These are phyloP conservation scores for Phytopythium vexans DNA, from an alignment of 352 stramenopile genomes.

Conservation along the genomic window DNA sequence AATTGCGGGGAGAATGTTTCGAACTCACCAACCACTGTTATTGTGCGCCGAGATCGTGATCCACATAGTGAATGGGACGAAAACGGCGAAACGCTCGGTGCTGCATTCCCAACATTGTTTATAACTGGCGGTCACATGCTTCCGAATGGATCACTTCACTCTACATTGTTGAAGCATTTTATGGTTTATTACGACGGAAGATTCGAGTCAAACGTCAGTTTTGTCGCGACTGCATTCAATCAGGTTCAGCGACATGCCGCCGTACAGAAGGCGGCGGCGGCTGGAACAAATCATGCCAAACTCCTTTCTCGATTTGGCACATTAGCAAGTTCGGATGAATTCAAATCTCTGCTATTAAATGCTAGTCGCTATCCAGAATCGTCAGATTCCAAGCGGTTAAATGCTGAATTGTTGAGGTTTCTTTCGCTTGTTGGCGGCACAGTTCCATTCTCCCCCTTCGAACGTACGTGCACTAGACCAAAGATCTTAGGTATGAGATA, in stretches of 20 bases:
- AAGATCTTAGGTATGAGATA: constrained; percentile 17
- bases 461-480: constrained; percentile 10
- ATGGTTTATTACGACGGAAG: constrained; percentile 11
- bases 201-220: constrained; percentile 5
- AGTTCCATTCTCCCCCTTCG: constrained; percentile 24
- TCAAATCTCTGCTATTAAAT: constrained; percentile 2
- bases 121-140: constrained; percentile 1
- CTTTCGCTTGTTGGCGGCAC: constrained; percentile 10
- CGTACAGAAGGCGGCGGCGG: constrained; percentile 5
- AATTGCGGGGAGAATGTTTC: background rate
- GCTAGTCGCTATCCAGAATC: constrained; percentile 3
- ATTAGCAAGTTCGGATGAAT: background rate
- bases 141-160: background rate
- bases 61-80: constrained; percentile 10
- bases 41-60: background rate
- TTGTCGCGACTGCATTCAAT: constrained; percentile 9
- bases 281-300: background rate
- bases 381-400: constrained; percentile 4
- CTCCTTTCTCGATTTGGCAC: constrained; percentile 4
- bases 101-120: constrained; percentile 10
- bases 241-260: constrained; percentile 9
- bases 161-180: constrained; percentile 1
- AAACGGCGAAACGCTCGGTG: constrained; percentile 8
- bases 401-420: constrained; percentile 13
- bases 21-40: background rate